A percentile compares a stretch with the other conserved stretches of the same genome.
Conservation (phyloP, 208 protist genomes). For the Acanthamoeba culbertsoni region DNA sequence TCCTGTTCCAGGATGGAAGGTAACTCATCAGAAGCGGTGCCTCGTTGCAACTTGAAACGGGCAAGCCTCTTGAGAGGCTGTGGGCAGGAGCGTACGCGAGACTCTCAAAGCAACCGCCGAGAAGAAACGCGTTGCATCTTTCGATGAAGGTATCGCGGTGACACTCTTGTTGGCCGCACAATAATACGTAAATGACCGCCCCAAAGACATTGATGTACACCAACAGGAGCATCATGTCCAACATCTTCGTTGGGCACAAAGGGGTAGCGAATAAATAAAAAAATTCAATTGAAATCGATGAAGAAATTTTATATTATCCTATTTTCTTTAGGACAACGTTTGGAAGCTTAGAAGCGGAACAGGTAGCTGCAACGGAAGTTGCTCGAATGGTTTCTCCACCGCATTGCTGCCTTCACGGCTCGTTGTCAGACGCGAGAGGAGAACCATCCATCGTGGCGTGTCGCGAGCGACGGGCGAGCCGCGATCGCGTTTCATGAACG, state of each 20-base stretch:
- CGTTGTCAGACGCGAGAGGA: neutral
- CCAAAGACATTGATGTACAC: conserved; percentile 33
- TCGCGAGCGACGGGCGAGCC: neutral
- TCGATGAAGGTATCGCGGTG: conserved; percentile 37
- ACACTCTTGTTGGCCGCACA: conserved; percentile 49
- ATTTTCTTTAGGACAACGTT: too few relatives aligned
- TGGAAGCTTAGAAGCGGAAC: neutral
- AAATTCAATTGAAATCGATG: neutral
- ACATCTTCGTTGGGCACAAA: too few relatives aligned
- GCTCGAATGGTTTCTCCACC: neutral
- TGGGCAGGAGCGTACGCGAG: neutral
- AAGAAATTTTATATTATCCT: too few relatives aligned
- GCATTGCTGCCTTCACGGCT: neutral
- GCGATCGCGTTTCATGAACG: neutral
- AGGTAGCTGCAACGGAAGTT: neutral
- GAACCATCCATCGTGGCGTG: neutral
- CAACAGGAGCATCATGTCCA: neutral
- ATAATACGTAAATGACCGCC: neutral
- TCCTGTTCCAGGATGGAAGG: neutral
- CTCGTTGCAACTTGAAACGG: too few relatives aligned
- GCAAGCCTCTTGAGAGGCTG: neutral
- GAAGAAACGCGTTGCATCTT: neutral
- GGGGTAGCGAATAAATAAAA: too few relatives aligned
- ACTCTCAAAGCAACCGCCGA: conserved; percentile 15
- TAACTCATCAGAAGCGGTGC: neutral